Evolutionary conservation across 441 rosid genomes (phyloP).

Genomic region (Adansonia grandidieri): DNA sequence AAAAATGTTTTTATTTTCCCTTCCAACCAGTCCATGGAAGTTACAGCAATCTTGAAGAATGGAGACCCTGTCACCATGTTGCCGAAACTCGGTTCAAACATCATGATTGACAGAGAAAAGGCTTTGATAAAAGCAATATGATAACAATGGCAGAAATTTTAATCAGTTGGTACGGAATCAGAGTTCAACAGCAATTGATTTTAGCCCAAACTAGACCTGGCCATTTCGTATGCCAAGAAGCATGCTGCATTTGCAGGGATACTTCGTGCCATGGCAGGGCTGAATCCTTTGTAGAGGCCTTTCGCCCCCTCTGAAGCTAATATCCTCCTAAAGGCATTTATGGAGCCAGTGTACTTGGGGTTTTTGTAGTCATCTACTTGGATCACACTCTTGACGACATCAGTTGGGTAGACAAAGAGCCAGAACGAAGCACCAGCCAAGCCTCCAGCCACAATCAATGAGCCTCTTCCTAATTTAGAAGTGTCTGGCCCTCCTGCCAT

Average conservation of each 20-base stretch:
- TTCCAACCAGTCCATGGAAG: neutral
- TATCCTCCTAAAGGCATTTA: conserved; percentile 72
- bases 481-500: conserved; percentile 89
- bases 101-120: neutral
- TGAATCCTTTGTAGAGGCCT: conserved; percentile 92
- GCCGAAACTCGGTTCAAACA: conserved; percentile 17
- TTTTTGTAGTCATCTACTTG: conserved; percentile 86
- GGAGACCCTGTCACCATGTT: neutral
- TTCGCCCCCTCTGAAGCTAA: conserved; percentile 78
- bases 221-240: conserved; percentile 88
- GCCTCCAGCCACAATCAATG: conserved; percentile 81
- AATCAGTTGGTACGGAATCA: neutral
- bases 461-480: conserved; percentile 82
- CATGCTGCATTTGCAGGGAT: conserved; percentile 96
- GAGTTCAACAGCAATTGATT: conserved; percentile 14
- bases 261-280: conserved; percentile 93
- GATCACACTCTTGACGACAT: conserved; percentile 86
- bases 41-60: conserved; percentile 22
- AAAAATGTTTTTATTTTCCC: conserved; percentile 16
- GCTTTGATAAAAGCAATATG: too few species aligned
- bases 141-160: neutral
- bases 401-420: conserved; percentile 81
- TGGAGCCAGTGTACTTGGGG: conserved; percentile 74
- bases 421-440: conserved; percentile 86
- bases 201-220: conserved; percentile 75